Base-by-base conservation (phyloP, 2,329 filamentous ascomycete species). In the Cercospora brassicicola region DNA sequence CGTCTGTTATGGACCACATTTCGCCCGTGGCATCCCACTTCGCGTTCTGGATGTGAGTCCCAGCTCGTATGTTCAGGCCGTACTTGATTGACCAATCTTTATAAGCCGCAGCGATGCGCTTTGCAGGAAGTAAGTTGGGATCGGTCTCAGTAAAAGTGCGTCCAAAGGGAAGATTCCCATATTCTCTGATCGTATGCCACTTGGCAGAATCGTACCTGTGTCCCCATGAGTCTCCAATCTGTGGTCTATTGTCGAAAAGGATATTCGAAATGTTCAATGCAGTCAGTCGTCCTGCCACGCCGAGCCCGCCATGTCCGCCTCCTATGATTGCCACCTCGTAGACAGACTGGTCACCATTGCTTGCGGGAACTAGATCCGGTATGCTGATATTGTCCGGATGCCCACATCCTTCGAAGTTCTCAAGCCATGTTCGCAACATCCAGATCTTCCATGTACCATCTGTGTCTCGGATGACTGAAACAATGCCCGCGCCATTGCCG, bases 201-300 rank as follows among this genome's bases (percentile, higher is more conserved):
- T 80, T 80, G 8, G 81, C 76, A 20, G 81, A 81, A 45, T 82
- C 80, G 68, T 85, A 85, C 59, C 83, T 76, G 59, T 80, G 77
- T 1, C 76, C 76, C 83, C 83, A 85, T 55, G 81, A 82, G 63
- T 83, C 80, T 1, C 83, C 83, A 4, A 84, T 77, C 0, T 77
- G 71, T 23, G 75, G 73, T 33, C 81, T 81, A 26, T 78, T 76
- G 56, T 85, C 83, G 53, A 85, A 76, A n/a, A 84, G 76, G 7
- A 85, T 73, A 30, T 81, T 79, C 0, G 77, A 77, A 4, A 84
- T 68, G 2, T 79, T 78, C 9, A 84, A 73, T 45, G 82, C 81
- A 69, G 82, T 77, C 13, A 84, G 72, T 2, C 83, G 78, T 15
- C 81, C 83, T 15, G 80, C 82, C 2, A 78, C 75, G 26, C 79